These are phyloP conservation scores for Cryptosporidium xiaoi DNA, from an alignment of 169 alveolate species.

Conservation along the genomic window DNA sequence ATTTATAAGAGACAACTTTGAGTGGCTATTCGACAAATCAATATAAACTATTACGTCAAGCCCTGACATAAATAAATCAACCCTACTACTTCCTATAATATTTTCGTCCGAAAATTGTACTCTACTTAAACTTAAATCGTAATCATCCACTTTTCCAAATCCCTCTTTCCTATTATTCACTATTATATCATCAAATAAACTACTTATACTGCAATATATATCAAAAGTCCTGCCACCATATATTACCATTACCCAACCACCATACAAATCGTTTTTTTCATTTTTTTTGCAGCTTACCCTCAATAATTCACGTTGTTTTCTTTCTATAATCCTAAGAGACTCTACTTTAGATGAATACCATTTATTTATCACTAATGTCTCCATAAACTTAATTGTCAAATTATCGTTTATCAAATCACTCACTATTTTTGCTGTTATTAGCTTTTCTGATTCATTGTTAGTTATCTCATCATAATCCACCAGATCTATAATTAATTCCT, in stretches of 20 bases:
- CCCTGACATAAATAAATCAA: background rate
- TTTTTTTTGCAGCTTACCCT: slow-evolving; percentile 29
- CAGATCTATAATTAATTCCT: slow-evolving; percentile 27
- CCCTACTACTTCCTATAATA: background rate
- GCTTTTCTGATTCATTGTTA: background rate
- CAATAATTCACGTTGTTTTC: slow-evolving; percentile 15
- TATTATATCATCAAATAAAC: background rate
- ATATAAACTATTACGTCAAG: slow-evolving; percentile 18
- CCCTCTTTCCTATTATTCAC: background rate
- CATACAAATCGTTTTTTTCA: background rate
- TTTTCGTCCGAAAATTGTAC: slow-evolving; percentile 8
- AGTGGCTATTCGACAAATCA: slow-evolving; percentile 41
- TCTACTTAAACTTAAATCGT: background rate
- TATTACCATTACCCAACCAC: slow-evolving; percentile 38
- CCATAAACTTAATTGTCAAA: slow-evolving; percentile 50
- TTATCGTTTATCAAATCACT: slow-evolving; percentile 36
- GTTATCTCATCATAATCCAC: background rate
- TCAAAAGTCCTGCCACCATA: slow-evolving; percentile 27
- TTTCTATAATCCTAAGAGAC: slow-evolving; percentile 32
- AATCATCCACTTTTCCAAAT: background rate
- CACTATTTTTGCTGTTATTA: slow-evolving; percentile 26
- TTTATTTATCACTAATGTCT: slow-evolving; percentile 31
- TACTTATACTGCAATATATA: slow-evolving; percentile 19
- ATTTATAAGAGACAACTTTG: background rate
- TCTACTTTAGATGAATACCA: slow-evolving; percentile 51